Base-by-base conservation (phyloP, 2,329 filamentous ascomycete species). In the Xylariaceae sp. region DNA sequence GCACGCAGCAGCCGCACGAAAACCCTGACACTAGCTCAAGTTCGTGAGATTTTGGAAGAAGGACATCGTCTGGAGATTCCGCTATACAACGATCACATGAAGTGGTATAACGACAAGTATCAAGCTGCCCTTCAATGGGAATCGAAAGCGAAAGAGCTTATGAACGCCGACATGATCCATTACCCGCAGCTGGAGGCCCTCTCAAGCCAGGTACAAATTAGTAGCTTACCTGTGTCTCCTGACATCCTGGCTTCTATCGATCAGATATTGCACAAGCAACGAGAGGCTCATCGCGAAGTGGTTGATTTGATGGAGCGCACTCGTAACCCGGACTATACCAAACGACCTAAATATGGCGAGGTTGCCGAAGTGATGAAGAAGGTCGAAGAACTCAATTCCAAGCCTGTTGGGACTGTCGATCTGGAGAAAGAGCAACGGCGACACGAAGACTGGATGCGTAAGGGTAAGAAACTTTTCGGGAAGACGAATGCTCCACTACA, bases 401-500 rank as follows among this genome's bases (percentile, higher is more conserved):
- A 97, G 71, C 94, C 94, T 0, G 84, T 84, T 47, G 94, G 94
- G 1, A 96, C 93, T 0, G 82, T 95, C 39, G 94, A 99, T 68
- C 82, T 99, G 3, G 94, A 99, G 71, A 92, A 91, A 64, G 92
- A 97, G 73, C 89, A 94, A 65, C 96, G 94, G 71, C 86, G 90
- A 6, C 94, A 97, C 66, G 94, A 99, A 72, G 94, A 99, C 73
- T 99, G 94, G 94, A 99, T 99, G 93, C 85, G 94, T 37, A 91
- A 91, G 69, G 94, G 94, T 54, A 99, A 99, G 77, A 97, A 97
- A 73, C 77, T 99, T 0, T 99, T 99, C 70, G 94, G 94, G 55
- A 99, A 99, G 74, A 94, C 94, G 1, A 99, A 99, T 71, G 94
- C 94, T 1, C 94, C 94, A 1, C 79, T 99, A 10, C 94, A 99